Evolutionary conservation across 805 yeast species (phyloP).

Genomic region (Pichia manshurica): DNA sequence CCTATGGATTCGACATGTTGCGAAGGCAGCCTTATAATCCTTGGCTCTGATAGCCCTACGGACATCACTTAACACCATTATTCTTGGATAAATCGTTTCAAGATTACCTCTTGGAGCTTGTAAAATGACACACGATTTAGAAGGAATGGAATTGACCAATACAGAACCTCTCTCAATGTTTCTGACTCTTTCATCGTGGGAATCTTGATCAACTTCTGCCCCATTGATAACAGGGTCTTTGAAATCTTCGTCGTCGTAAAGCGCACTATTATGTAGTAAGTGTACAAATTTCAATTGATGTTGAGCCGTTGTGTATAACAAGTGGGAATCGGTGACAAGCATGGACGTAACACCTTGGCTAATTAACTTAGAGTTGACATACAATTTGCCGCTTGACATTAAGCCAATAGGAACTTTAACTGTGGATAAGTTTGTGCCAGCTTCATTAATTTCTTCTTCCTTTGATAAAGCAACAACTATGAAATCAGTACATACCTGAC

Average conservation of each 20-base stretch:
- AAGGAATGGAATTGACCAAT: constrained; percentile 76
- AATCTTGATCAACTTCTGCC: constrained; percentile 47
- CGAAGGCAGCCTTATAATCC: constrained; percentile 68
- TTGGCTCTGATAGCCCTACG: constrained; percentile 56
- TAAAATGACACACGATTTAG: constrained; percentile 72
- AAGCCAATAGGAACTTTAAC: constrained; percentile 53
- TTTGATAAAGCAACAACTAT: constrained; percentile 31
- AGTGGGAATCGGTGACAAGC: constrained; percentile 60
- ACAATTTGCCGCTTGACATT: constrained; percentile 69
- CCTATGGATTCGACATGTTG: constrained; percentile 83
- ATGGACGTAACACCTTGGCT: constrained; percentile 79
- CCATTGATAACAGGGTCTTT: constrained; percentile 8
- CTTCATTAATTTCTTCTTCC: constrained; percentile 12
- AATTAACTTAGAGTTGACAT: constrained; percentile 51
- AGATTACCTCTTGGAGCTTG: constrained; percentile 96
- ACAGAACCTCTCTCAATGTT: constrained; percentile 87
- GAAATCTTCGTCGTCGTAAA: constrained; percentile 17
- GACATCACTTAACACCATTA: constrained; percentile 82
- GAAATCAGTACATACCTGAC: constrained; percentile 61
- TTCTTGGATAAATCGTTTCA: constrained; percentile 90
- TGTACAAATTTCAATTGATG: constrained; percentile 79
- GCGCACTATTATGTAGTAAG: constrained; percentile 31
- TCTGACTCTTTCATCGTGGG: constrained; percentile 74
- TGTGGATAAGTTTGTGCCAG: constrained; percentile 11
- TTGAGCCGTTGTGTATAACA: constrained; percentile 84